These are phyloP conservation scores for Aspergillus sp. DNA, from an alignment of 2,329 filamentous ascomycete genomes.

Conservation along the genomic window DNA sequence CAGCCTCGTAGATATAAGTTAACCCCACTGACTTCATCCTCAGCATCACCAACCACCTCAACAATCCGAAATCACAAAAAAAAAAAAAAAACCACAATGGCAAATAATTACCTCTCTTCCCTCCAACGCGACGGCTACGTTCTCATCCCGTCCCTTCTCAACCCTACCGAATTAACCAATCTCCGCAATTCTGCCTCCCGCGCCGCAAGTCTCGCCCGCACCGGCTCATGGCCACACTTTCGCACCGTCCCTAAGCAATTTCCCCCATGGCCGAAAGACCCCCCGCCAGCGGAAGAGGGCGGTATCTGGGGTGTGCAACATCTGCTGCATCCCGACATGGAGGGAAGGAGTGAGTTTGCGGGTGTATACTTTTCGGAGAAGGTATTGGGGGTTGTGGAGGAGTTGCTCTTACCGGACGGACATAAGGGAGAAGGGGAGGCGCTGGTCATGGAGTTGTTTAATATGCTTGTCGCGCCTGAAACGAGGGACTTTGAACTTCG, in stretches of 20 bases:
- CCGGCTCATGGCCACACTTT: conserved; percentile 72
- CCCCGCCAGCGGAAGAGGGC: conserved; percentile 39
- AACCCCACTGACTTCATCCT: not conserved
- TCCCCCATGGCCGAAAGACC: conserved; percentile 67
- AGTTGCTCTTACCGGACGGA: conserved; percentile 48
- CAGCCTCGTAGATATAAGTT: too few species aligned
- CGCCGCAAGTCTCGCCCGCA: conserved; percentile 56
- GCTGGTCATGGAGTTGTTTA: conserved; percentile 81
- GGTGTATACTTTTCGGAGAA: conserved; percentile 64
- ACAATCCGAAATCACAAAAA: conserved; percentile 1
- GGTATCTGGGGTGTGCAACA: conserved; percentile 91
- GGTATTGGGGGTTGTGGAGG: conserved; percentile 57
- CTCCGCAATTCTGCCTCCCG: conserved; percentile 56
- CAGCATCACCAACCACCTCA: conserved; percentile 1
- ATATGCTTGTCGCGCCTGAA: conserved; percentile 68
- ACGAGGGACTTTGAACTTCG: conserved; percentile 63
- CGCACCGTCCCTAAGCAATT: conserved; percentile 86
- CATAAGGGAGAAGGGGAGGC: conserved; percentile 47
- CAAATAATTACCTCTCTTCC: conserved; percentile 37
- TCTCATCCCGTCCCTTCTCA: conserved; percentile 59
- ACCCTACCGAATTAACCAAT: conserved; percentile 46
- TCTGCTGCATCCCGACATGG: conserved; percentile 66
- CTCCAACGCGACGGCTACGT: conserved; percentile 72
- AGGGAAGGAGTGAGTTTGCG: conserved; percentile 56
- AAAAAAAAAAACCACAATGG: not conserved